These are phyloP conservation scores for Camellia japonica DNA, from an alignment of 148 eudicot species.

Conservation along the genomic window DNA sequence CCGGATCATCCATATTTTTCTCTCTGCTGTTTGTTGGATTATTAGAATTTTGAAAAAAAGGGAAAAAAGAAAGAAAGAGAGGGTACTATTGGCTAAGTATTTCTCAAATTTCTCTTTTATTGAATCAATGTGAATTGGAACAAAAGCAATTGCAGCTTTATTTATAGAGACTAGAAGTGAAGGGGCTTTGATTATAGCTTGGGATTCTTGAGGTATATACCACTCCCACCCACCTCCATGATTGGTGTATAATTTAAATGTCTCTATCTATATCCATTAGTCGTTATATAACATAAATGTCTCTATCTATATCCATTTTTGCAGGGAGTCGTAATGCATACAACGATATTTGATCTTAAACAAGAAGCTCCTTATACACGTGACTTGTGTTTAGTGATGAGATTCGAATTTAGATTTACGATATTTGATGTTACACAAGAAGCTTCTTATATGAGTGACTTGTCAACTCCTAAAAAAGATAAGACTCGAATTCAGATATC, in stretches of 20 bases:
- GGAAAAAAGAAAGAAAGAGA: no score
- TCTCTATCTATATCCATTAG: no score
- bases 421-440: no score
- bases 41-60: no score
- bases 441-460: no score
- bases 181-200: no score
- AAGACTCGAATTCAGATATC: no score
- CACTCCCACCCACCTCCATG: not conserved
- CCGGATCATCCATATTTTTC: conserved; percentile 17
- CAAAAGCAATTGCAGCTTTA: not conserved
- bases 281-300: not conserved
- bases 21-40: no score
- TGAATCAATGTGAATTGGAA: not conserved
- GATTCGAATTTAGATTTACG: no score
- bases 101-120: conserved; percentile 1
- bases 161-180: not conserved
- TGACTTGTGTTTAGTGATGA: not conserved
- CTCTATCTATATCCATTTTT: not conserved
- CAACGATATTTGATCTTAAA: not conserved
- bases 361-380: not conserved
- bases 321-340: not conserved
- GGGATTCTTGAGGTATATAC: not conserved
- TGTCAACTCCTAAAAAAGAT: no score
- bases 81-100: not conserved
- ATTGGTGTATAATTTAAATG: no score